Percentiles rank a stretch among this genome's conserved stretches.
Evolutionary conservation across 106 monocot genomes (phyloP).

Genomic region (Acanthochlamys bracteata): DNA sequence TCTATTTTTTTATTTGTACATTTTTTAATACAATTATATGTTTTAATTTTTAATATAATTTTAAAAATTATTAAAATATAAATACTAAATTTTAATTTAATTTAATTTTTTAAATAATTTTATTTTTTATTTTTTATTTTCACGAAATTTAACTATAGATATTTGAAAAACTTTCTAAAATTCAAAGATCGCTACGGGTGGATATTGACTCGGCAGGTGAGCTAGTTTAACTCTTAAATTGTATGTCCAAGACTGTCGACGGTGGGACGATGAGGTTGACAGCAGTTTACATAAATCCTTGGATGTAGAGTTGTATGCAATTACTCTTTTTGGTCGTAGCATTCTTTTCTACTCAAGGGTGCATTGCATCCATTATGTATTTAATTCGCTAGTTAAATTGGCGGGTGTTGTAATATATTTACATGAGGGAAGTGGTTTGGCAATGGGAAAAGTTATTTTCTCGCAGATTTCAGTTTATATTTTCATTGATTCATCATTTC

Average conservation of each 20-base stretch:
- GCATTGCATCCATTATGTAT: conserved; percentile 26
- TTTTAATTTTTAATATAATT: no score
- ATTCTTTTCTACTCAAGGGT: neutral
- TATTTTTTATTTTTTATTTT: no score
- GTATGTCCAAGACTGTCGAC: conserved; percentile 3
- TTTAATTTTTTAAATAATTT: no score
- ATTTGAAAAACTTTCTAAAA: no score
- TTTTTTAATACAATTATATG: no score
- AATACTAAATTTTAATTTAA: no score
- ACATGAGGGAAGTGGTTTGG: neutral
- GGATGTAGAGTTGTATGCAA: neutral
- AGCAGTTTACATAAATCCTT: neutral
- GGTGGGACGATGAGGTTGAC: neutral
- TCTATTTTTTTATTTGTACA: no score
- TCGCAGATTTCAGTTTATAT: no score
- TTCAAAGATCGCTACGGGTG: neutral
- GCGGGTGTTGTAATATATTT: conserved; percentile 10
- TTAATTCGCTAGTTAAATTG: conserved; percentile 15
- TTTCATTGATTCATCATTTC: no score
- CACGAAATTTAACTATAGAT: no score
- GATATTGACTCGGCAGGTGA: conserved; percentile 7
- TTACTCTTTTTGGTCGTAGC: conserved; percentile 47
- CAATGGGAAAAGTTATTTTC: neutral
- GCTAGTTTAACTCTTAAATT: conserved; percentile 20
- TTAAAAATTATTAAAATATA: no score